phyloP scores from a whole-genome alignment of 345 rosid genomes.

The Eucalyptus pauciflora region DNA sequence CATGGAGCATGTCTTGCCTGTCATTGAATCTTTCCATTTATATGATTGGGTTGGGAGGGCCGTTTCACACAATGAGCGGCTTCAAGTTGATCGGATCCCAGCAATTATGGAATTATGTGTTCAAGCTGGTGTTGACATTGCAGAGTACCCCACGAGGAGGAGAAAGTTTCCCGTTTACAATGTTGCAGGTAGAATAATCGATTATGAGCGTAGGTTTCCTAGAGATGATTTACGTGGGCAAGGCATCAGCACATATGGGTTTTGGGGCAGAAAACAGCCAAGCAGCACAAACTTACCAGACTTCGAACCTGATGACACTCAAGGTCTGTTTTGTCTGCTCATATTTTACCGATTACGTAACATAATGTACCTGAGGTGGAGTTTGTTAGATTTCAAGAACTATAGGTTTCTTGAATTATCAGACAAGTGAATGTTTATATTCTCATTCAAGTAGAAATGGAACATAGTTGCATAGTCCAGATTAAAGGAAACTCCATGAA shows the following conservation, averaged over 20 bases:
- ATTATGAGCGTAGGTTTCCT: conserved; percentile 36
- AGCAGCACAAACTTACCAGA: neutral
- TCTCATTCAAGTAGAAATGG: neutral
- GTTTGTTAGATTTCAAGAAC: neutral
- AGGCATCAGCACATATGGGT: conserved; percentile 25
- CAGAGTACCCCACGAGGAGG: conserved; percentile 38
- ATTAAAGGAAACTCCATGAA: neutral
- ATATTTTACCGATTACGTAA: neutral
- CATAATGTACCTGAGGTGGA: neutral
- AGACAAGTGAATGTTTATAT: neutral
- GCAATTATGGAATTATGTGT: conserved; percentile 39
- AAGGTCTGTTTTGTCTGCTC: conserved; percentile 10
- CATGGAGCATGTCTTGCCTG: conserved; percentile 19
- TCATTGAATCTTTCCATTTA: conserved; percentile 37
- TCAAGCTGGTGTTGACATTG: conserved; percentile 39
- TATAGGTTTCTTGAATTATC: neutral
- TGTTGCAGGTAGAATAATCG: conserved; percentile 25
- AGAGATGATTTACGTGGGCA: conserved; percentile 22
- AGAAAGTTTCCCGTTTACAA: conserved; percentile 25
- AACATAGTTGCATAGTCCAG: neutral
- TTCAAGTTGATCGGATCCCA: conserved; percentile 32
- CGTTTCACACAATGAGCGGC: conserved; percentile 33
- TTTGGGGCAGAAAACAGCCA: conserved; percentile 25
- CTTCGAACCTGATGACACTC: neutral
- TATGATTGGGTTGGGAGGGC: conserved; percentile 47